Percentiles rank a stretch among this genome's conserved stretches.
These are phyloP conservation scores for Aphanomyces euteiches DNA, from an alignment of 352 stramenopile genomes.

Conservation along the genomic window DNA sequence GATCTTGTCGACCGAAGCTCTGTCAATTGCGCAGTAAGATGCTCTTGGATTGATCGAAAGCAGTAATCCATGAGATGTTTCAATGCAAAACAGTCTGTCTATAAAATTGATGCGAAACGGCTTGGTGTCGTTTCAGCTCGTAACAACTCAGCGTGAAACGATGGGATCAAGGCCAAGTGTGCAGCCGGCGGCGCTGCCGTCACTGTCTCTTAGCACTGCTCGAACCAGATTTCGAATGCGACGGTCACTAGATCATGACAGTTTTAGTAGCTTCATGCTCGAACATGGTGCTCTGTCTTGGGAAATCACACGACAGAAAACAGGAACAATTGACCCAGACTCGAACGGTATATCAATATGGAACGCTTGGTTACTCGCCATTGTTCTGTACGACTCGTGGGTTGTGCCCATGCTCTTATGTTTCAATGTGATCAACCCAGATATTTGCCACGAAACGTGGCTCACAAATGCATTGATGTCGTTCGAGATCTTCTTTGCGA, in stretches of 20 bases:
- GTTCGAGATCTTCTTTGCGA: slow-evolving; percentile 55
- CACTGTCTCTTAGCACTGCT: background rate
- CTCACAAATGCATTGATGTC: slow-evolving; percentile 40
- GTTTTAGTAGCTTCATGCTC: slow-evolving; percentile 20
- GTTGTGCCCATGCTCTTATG: slow-evolving; percentile 23
- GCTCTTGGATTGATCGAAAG: too few relatives aligned
- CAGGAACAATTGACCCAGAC: slow-evolving; percentile 22
- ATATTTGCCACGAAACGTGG: slow-evolving; percentile 17
- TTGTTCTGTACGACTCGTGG: slow-evolving; percentile 15
- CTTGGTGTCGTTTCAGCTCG: too few relatives aligned
- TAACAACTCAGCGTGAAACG: too few relatives aligned
- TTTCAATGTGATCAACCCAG: slow-evolving; percentile 16
- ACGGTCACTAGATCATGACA: slow-evolving; percentile 3
- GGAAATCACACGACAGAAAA: slow-evolving; percentile 23
- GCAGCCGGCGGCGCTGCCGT: background rate
- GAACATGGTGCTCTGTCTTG: slow-evolving; percentile 26
- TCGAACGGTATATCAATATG: slow-evolving; percentile 10
- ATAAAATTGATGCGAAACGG: background rate
- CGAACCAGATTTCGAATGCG: background rate
- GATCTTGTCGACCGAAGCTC: too few relatives aligned
- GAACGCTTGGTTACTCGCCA: slow-evolving; percentile 14
- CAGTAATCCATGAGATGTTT: too few relatives aligned
- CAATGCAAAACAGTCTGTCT: too few relatives aligned
- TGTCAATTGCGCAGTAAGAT: too few relatives aligned
- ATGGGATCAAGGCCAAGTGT: slow-evolving; percentile 8